These are phyloP conservation scores for Nothophoma quercina DNA, from an alignment of 2,329 filamentous ascomycete species.

Conservation along the genomic window DNA sequence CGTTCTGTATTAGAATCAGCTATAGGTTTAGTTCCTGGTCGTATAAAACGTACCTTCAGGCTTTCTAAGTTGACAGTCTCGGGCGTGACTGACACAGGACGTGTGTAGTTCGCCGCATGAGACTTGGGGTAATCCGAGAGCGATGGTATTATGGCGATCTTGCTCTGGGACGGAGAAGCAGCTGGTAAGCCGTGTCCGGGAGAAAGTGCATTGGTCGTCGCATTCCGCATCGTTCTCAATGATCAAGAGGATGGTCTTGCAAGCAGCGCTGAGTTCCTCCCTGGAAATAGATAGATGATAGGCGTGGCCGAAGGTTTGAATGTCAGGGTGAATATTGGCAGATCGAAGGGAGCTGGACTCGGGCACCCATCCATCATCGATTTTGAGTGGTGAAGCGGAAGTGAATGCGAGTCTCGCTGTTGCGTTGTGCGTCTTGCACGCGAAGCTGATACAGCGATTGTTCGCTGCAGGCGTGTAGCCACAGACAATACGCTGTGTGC, in stretches of 20 bases:
- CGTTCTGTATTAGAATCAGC: neutral
- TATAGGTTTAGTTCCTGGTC: neutral
- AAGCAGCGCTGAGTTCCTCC: too few relatives aligned
- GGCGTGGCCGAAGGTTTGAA: too few relatives aligned
- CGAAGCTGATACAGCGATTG: neutral
- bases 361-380: too few relatives aligned
- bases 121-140: slow-evolving; percentile 23
- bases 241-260: too few relatives aligned
- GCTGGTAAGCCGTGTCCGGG: neutral
- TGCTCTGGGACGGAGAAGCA: neutral
- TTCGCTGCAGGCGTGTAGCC: neutral
- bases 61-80: slow-evolving; percentile 17
- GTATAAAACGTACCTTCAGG: slow-evolving; percentile 16
- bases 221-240: too few relatives aligned
- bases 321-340: too few relatives aligned
- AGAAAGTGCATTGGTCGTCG: too few relatives aligned
- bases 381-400: neutral
- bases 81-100: slow-evolving; percentile 3
- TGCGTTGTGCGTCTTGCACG: neutral
- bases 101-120: slow-evolving; percentile 18
- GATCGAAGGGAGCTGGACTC: too few relatives aligned
- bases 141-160: neutral
- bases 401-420: neutral
- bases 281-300: too few relatives aligned
- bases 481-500: neutral